Evolutionary conservation across 2,329 filamentous ascomycete species (phyloP), one percentile per base, ranked within the genome.

Genomic region (Phialophora macrospora): DNA sequence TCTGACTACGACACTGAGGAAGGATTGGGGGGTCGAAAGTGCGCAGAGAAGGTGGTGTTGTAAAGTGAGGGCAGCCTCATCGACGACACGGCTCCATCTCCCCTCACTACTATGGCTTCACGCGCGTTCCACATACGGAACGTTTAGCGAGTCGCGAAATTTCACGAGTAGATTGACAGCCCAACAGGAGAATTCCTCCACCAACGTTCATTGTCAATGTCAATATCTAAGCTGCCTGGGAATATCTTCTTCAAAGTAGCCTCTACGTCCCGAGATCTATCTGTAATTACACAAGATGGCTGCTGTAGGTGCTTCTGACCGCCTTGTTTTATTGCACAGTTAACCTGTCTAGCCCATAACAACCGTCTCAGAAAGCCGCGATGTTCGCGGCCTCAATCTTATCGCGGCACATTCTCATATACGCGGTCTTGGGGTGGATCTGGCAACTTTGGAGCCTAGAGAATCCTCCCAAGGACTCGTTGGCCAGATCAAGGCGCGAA

Each of bases 401-500:
- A 96, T 99, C 79, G 95, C 95, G 68, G 94, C 95, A 66, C 95
- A 99, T 83, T 99, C 95, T 64, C 95, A 99, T 80, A 97, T 99
- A 75, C 91, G 93, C 75, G 95, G 95, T 55, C 87, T 99, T 34
- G 95, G 95, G 70, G 93, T 99, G 73, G 93, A 98, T 83, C 83
- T 88, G 65, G 93, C 96, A 75, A 95, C 92, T 6, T 85, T 99
- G 71, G 93, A 97, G 75, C 93, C 95, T 22, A 88, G 94, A 66
- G 80, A 86, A 30, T 85, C 90, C 55, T 96, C 94, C 14, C 95
- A 99, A 78, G 95, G 95, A 41, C 87, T 99, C 4, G 94, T 99
- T 8, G 95, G 95, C 54, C 95, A 99, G 80, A 90, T 96, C 75
- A 97, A 97, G 83, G 95, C 95, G 63, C 89, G 95, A 67, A 98